Evolutionary conservation across 2,329 filamentous ascomycete genomes (phyloP), one percentile per base, ranked within the genome.

Genomic region (Teratosphaeria viscida): DNA sequence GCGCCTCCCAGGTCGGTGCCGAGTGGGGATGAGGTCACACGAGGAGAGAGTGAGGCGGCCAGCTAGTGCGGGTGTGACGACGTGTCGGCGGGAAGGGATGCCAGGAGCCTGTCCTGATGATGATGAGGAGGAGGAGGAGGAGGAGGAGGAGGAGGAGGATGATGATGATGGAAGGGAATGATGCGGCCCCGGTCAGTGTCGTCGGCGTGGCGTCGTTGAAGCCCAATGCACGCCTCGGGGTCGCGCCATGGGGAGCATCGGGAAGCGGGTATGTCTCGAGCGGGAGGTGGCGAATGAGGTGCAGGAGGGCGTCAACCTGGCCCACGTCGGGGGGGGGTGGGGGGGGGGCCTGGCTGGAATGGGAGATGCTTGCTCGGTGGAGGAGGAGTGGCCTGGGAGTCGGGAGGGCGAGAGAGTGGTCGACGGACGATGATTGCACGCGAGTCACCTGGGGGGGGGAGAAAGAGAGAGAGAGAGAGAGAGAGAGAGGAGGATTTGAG

Each of bases 1-100:
- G 32, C 64, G 61, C 65, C 61, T 64, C 57, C 2, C 16, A 49
- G 43, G 7, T 23, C n/a, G 7, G 23, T 23, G 23, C 2, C 6
- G 43, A 19, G n/a, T 49, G n/a, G 43, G 43, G 23, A 49, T 49
- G 43, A 49, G 43, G 43, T 49, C 43, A 49, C 43, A 49, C 43
- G 16, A 23, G 5, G 19, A 16, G 19, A 16, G 43, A 49, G 43
- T 49, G 43, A 49, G 43, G 43, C 43, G 43, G 23, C 23, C 43
- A 23, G 5, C 7, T n/a, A 3, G 5, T 2, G 43, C 43, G n/a
- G 26, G 43, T 49, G 43, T n/a, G 43, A 49, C 43, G 43, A 23
- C 16, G 43, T 49, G 19, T 49, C 4, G 43, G 43, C 43, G 23
- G 43, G 23, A 49, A n/a, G n/a, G 29, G 3, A 49, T 49, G 8